Conservation (phyloP, 2,329 filamentous ascomycete species). For the Apiospora malaysiana region DNA sequence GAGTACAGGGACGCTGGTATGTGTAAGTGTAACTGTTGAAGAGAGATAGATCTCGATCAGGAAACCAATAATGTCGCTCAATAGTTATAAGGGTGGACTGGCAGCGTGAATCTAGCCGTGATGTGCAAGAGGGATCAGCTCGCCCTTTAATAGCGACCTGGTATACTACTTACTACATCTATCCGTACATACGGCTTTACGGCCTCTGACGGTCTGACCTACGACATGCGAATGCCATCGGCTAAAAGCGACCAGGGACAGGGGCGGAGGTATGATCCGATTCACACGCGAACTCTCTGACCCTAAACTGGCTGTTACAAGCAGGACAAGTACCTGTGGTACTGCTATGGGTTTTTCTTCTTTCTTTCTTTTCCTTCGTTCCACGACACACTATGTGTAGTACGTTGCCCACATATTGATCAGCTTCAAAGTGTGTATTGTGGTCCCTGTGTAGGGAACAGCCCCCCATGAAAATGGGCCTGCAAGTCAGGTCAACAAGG, state of each 20-base stretch:
- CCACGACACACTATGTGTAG: conserved; percentile 21
- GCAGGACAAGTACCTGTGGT: conserved; percentile 7
- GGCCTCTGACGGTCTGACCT: background rate
- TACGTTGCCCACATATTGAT: conserved; percentile 20
- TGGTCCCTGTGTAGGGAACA: conserved; percentile 21
- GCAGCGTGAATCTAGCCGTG: background rate
- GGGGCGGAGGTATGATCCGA: conserved; percentile 16
- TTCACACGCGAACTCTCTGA: conserved; percentile 15
- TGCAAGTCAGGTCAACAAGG: conserved; percentile 28
- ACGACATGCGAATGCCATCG: conserved; percentile 18
- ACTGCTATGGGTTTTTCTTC: conserved; percentile 11
- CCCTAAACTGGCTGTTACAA: conserved; percentile 7
- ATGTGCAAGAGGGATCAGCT: conserved; percentile 17
- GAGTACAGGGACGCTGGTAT: background rate
- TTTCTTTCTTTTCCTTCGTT: conserved; percentile 19
- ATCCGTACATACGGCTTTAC: background rate
- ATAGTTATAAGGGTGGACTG: conserved; percentile 1
- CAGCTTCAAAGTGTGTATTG: conserved; percentile 26
- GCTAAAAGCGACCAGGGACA: conserved; percentile 13
- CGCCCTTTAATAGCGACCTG: conserved; percentile 15
- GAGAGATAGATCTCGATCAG: conserved; percentile 9
- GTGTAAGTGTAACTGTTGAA: background rate
- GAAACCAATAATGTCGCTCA: background rate
- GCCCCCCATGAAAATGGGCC: conserved; percentile 20
- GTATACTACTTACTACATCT: background rate